Base-by-base conservation (phyloP, 495 filamentous ascomycete species). In the Aspergillus bridgeri region DNA sequence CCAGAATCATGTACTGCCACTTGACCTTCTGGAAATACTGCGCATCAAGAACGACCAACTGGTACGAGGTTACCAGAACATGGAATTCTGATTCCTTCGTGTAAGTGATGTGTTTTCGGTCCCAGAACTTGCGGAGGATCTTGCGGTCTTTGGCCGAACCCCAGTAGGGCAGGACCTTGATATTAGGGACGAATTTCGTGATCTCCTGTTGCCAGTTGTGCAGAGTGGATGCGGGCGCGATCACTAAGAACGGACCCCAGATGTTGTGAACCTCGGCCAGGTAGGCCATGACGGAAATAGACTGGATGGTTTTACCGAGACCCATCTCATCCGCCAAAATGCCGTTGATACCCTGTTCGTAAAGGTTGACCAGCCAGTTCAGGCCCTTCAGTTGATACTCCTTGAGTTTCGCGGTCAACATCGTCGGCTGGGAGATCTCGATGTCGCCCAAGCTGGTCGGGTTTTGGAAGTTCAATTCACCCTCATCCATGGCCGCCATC, bases 201-300 rank as follows among this genome's bases (percentile, higher is more conserved):
- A 98, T 97, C 73, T 98, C 94, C 74, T 98, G 94, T 69, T 98
- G 91, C 94, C 94, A 98, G 63, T 98, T 98, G 84, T 98, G 94
- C 29, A 98, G 78, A 6, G 94, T 98, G 1, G 93, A 97, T 3
- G 94, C 90, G 2, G 94, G 94, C 6, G 94, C 95, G 65, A 98
- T 93, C 63, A 98, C 94, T 45, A 98, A 75, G 81, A 97, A 98
- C 1, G 94, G 94, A 29, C 94, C 94, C 94, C 94, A 98, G 68
- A 98, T 96, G 62, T 96, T 91, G 76, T 98, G 90, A 58, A 88
- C 86, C 73, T 98, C 95, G 9, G 94, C 94, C 19, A 98, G 87
- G 69, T 98, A 98, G 15, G 91, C 92, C 95, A 98, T 98, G 59
- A 98, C 95, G 3, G 94, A 98, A 57, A 98, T 98, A 6, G 92